These are phyloP conservation scores for Acmispon strigosus DNA, from an alignment of 306 rosid species.

Conservation along the genomic window DNA sequence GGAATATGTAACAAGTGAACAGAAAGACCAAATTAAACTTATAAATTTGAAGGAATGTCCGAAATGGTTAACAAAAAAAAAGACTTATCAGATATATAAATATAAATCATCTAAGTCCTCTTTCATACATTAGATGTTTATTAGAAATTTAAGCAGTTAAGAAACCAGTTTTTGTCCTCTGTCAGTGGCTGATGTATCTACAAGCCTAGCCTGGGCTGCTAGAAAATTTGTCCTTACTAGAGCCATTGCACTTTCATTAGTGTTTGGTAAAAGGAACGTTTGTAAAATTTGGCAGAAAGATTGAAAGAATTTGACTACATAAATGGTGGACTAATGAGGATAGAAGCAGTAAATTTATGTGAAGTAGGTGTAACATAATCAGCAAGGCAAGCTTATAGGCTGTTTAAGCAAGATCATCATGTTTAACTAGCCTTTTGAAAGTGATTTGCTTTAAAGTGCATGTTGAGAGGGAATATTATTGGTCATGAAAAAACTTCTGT, in stretches of 20 bases:
- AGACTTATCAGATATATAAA: neutral
- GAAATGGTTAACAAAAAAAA: neutral
- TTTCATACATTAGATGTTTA: neutral
- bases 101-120: neutral
- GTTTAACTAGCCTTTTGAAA: neutral
- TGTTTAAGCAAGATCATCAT: neutral
- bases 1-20: neutral
- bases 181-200: conserved; percentile 3
- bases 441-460: neutral
- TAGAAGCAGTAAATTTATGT: neutral
- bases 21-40: neutral
- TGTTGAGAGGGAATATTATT: neutral
- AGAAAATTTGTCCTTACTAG: too few relatives aligned
- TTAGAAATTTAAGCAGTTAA: conserved; percentile 10
- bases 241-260: neutral
- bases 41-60: neutral
- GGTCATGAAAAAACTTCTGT: neutral
- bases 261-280: neutral
- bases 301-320: neutral
- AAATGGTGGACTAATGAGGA: neutral
- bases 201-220: too few relatives aligned
- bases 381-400: neutral
- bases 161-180: neutral
- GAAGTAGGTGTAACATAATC: neutral
- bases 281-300: neutral